Evolutionary conservation across 345 rosid genomes (phyloP).

Genomic region (Cochlearia excelsa): DNA sequence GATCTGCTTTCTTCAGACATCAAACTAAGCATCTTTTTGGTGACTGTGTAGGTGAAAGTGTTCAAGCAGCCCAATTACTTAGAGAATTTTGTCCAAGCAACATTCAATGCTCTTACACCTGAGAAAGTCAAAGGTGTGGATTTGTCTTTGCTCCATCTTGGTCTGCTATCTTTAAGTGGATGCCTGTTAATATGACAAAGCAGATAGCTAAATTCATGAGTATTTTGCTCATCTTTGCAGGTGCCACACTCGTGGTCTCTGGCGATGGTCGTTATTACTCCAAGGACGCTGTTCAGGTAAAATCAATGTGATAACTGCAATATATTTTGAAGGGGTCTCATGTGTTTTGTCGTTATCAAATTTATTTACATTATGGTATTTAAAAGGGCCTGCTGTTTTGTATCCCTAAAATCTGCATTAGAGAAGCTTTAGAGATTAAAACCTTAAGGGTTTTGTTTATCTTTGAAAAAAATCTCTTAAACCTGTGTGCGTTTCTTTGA

Average conservation of each 20-base stretch:
- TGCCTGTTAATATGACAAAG: not conserved
- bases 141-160: not conserved
- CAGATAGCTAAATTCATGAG: slow-evolving; percentile 1
- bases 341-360: not conserved
- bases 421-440: not conserved
- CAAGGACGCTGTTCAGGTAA: slow-evolving; percentile 92
- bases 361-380: not conserved
- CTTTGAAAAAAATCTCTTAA: slow-evolving; percentile 11
- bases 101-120: slow-evolving; percentile 76
- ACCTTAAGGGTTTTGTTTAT: not conserved
- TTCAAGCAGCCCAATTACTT: slow-evolving; percentile 81
- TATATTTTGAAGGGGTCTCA: not conserved
- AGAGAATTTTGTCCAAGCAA: slow-evolving; percentile 81
- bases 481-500: slow-evolving; percentile 5
- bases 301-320: not conserved
- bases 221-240: slow-evolving; percentile 39
- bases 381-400: not conserved
- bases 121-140: slow-evolving; percentile 75
- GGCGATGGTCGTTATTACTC: slow-evolving; percentile 99
- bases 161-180: slow-evolving; percentile 1
- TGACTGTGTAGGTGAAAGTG: slow-evolving; percentile 74
- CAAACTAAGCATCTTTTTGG: slow-evolving; percentile 8
- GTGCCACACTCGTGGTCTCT: slow-evolving; percentile 96
- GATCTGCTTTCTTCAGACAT: slow-evolving; percentile 10
- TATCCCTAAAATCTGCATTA: not conserved